phyloP scores from a whole-genome alignment of 352 stramenopile species.

The Pythium periplocum region DNA sequence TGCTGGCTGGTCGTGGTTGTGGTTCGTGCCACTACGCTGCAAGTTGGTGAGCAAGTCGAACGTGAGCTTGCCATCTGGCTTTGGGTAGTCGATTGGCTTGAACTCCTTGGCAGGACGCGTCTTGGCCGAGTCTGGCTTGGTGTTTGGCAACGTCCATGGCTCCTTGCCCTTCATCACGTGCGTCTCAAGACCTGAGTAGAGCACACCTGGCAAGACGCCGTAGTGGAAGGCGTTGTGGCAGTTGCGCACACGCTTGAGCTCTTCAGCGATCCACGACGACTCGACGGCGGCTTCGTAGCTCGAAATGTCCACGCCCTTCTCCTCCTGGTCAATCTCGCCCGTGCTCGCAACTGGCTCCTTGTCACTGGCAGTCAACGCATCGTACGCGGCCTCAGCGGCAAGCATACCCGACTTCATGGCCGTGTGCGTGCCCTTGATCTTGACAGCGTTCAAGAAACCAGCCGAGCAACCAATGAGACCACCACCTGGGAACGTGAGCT shows the following conservation, averaged over 20 bases:
- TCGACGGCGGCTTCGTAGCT: slow-evolving; percentile 89
- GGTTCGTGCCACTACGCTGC: slow-evolving; percentile 95
- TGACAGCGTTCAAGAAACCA: slow-evolving; percentile 98
- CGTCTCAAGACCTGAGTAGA: slow-evolving; percentile 92
- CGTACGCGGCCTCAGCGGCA: slow-evolving; percentile 94
- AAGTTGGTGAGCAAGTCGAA: slow-evolving; percentile 99
- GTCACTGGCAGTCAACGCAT: slow-evolving; percentile 59
- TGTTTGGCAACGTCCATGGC: slow-evolving; percentile 93
- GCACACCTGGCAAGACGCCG: slow-evolving; percentile 89
- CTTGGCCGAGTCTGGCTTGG: slow-evolving; percentile 86
- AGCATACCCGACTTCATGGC: slow-evolving; percentile 99
- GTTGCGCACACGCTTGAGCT: slow-evolving; percentile 98
- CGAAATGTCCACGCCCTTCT: slow-evolving; percentile 58
- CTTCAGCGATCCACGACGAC: slow-evolving; percentile 94
- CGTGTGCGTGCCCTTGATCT: slow-evolving; percentile 99
- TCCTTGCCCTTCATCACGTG: slow-evolving; percentile 94
- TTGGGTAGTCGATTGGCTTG: slow-evolving; percentile 93
- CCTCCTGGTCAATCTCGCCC: slow-evolving; percentile 66
- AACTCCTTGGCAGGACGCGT: slow-evolving; percentile 90
- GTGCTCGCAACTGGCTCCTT: slow-evolving; percentile 58
- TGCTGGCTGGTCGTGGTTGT: slow-evolving; percentile 97
- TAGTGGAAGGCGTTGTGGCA: slow-evolving; percentile 96
- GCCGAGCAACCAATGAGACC: slow-evolving; percentile 96
- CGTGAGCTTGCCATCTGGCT: slow-evolving; percentile 95
- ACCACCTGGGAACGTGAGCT: slow-evolving; percentile 97